Base-by-base conservation (phyloP, 2,329 filamentous ascomycete genomes). In the Aspergillus udagawae region DNA sequence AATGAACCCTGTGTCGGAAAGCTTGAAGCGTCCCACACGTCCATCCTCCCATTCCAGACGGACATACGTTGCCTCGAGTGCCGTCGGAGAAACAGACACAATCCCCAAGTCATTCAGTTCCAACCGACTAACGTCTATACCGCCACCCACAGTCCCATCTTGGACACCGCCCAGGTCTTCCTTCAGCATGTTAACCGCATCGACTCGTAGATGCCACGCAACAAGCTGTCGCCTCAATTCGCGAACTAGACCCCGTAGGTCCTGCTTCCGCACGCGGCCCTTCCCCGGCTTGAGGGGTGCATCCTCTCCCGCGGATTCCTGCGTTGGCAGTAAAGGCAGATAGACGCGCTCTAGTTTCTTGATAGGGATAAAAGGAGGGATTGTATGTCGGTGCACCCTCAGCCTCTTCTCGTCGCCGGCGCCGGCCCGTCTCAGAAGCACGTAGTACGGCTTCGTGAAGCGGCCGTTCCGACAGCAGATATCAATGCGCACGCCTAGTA, bases 41-140 rank as follows among this genome's bases (percentile, higher is more conserved):
- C 75, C 76, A 65, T 78, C 75, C 12, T 63, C 65, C 77, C 77
- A 80, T 57, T 78, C 71, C 17, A 80, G 49, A 10, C 76, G 71
- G 27, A 77, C 65, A 66, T 78, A 77, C 38, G 72, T 67, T 17
- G 74, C 68, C 60, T 80, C 77, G 32, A 75, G 52, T 12, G 74
- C 66, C 3, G 70, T 73, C 3, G 72, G 56, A 20, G 64, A 59
- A 44, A 80, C 53, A 20, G 72, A 72, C 0, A 68, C 61, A 59
- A 80, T 70, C 8, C 71, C 73, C 17, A 70, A 62, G 6, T 65
- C 63, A 29, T 67, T 67, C 20, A 53, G 51, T 12, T 51, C 56
- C 17, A 61, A 45, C 14, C 56, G 51, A 12, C 28, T 53, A 27
- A 7, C 8, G 55, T 59, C 42, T 56, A 20, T n/a, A 51, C 60